Base-by-base conservation (phyloP, 208 protist genomes). In the Spironucleus salmonicida region DNA sequence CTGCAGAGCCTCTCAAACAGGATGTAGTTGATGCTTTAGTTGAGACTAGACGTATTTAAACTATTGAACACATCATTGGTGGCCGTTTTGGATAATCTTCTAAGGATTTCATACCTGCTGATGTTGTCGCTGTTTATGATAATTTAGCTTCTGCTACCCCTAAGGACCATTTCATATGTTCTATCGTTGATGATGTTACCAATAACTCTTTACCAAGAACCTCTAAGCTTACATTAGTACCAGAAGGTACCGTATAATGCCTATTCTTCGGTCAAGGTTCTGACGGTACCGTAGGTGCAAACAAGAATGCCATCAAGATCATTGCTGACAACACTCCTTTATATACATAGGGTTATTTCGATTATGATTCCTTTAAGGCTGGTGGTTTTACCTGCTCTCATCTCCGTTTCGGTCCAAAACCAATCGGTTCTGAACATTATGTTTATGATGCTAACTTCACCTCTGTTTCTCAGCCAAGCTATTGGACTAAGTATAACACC, bases 401-500 rank as follows among this genome's bases (percentile, higher is more conserved):
- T 23, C 1, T 80, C 0, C 1, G 77, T 35, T 80, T 80, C 35
- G 77, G 77, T 26, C 58, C 77, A 11, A 23, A 79, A 26, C 74
- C 74, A 0, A 80, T 80, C 58, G 13, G 9, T 26, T 0, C 77
- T n/a, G 26, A 11, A n/a, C 79, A 80, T 23, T 15, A 64, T 32
- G 15, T 79, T 40, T 19, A 13, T 57, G 1, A 75, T 35, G 74
- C 77, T 58, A 40, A 80, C 42, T 80, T 76, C 23, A 4, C 76
- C 23, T 74, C 77, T 35, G 4, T 23, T n/a, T 66, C 76, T 29
- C 9, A 79, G 7, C 38, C 19, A 32, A 27, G 57, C 23, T 89
- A 88, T 59, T 19, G 89, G n/a, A 23, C n/a, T 4, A 77, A 85
- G 27, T 89, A 77, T 58, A 11, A 77, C 1, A 27, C 66, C 82